phyloP scores from a whole-genome alignment of 257 asterid genomes.

The Echium plantagineum region DNA sequence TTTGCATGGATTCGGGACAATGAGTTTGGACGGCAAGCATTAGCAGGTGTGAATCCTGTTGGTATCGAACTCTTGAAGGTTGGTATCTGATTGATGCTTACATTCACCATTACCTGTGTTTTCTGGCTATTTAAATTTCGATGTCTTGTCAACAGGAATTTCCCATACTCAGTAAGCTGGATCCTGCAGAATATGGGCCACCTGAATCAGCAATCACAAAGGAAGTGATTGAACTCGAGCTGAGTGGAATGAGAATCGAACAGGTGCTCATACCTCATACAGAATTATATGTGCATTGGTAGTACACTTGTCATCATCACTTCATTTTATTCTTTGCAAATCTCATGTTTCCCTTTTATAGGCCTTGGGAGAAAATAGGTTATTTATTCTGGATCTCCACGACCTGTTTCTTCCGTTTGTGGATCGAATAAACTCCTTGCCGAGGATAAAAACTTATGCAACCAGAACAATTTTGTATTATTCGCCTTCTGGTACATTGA shows the following conservation, averaged over 20 bases:
- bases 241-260: conserved; percentile 82
- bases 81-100: not conserved
- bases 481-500: conserved; percentile 63
- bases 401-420: conserved; percentile 79
- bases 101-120: not conserved
- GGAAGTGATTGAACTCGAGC: conserved; percentile 63
- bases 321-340: not conserved
- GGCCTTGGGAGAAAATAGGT: conserved; percentile 70
- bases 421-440: conserved; percentile 68
- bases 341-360: conserved; percentile 12
- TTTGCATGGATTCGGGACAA: conserved; percentile 92
- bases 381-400: conserved; percentile 72
- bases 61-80: conserved; percentile 55
- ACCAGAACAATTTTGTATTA: conserved; percentile 70
- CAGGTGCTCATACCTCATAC: conserved; percentile 32
- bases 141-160: conserved; percentile 10
- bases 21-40: conserved; percentile 82
- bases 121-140: not conserved
- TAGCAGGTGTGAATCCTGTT: conserved; percentile 91
- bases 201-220: conserved; percentile 77
- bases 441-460: conserved; percentile 84
- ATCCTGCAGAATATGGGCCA: conserved; percentile 65
- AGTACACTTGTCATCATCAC: not conserved
- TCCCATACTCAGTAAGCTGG: conserved; percentile 84
- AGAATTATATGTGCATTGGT: not conserved